Base-by-base conservation (phyloP, 1,139 yeast species). In the Yamadazyma diddensiae region DNA sequence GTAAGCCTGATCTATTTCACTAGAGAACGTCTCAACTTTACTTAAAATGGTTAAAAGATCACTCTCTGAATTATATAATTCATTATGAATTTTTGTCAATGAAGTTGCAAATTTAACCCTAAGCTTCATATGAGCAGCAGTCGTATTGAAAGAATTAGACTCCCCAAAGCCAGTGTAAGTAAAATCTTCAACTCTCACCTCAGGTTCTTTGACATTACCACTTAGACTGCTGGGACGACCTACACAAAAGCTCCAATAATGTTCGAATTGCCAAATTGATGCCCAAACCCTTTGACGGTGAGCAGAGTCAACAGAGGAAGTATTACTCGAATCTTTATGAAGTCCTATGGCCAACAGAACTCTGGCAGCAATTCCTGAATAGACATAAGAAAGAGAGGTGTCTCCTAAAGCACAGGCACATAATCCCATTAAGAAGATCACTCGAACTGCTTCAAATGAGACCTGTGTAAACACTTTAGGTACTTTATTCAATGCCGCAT, bases 281-380 rank as follows among this genome's bases (percentile, higher is more conserved):
- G 21, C 21, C 21, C 21, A 18, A 10, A 18, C 21, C 10, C 21
- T 18, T 10, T 7, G 21, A 7, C 21, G 7, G 10, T 18, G 21
- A 10, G 21, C 21, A 7, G 21, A 10, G 10, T 18, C 21, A 7
- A 18, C 10, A 18, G n/a, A n/a, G n/a, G n/a, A n/a, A n/a, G n/a
- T n/a, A n/a, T n/a, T n/a, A n/a, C n/a, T n/a, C n/a, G n/a, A n/a
- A n/a, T n/a, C n/a, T n/a, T n/a, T n/a, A 28, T 41, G 45, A 11
- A 41, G 35, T 2, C 45, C 45, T 11, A 41, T 41, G 4, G 43
- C 45, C 21, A 35, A 28, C 39, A 37, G 41, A 2, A 35, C 29
- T 30, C 45, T 30, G 5, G 39, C 37, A 6, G 45, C 37, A 4
- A 34, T 31, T 3, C 45, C 45, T 9, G 31, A 24, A 30, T 39